These are phyloP conservation scores for Macrocybe sp. DNA, from an alignment of 1,284 basidiomycete genomes.

Conservation along the genomic window DNA sequence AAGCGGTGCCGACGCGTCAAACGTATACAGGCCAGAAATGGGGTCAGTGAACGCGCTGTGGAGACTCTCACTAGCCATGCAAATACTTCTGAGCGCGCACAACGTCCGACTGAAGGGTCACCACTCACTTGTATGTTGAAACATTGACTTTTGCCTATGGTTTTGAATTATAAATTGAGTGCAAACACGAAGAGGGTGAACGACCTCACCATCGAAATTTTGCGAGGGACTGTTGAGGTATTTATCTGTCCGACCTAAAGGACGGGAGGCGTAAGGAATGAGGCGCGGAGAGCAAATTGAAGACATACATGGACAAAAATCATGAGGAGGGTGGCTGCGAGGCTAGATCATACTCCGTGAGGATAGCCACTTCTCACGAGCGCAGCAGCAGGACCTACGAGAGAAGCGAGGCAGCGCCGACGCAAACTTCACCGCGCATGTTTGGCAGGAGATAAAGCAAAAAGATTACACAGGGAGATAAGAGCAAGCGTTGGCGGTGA, in stretches of 20 bases:
- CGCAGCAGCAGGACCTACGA: conserved; percentile 43
- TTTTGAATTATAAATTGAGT: conserved; percentile 11
- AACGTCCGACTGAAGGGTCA: not conserved
- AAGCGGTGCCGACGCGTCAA: conserved; percentile 60
- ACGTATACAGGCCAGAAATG: conserved; percentile 62
- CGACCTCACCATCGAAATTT: conserved; percentile 61
- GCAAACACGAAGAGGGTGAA: conserved; percentile 2
- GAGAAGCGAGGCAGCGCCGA: conserved; percentile 60
- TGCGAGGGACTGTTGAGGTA: conserved; percentile 63
- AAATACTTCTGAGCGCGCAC: not conserved
- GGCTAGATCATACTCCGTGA: conserved; percentile 34
- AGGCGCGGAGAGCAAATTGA: conserved; percentile 21
- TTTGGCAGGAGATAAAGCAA: conserved; percentile 9
- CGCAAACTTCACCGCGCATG: conserved; percentile 71
- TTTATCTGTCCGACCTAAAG: conserved; percentile 76
- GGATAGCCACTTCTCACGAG: conserved; percentile 1
- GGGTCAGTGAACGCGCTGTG: conserved; percentile 53
- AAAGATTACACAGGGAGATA: conserved; percentile 14
- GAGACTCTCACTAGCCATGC: conserved; percentile 35
- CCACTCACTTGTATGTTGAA: conserved; percentile 59
- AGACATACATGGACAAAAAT: conserved; percentile 72
- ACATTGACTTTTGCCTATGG: conserved; percentile 63
- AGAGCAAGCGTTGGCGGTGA: conserved; percentile 3
- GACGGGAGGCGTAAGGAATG: conserved; percentile 18
- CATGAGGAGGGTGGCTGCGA: conserved; percentile 61